Evolutionary conservation across 2,329 filamentous ascomycete genomes (phyloP).

Genomic region (Trichoderma oligosporum): DNA sequence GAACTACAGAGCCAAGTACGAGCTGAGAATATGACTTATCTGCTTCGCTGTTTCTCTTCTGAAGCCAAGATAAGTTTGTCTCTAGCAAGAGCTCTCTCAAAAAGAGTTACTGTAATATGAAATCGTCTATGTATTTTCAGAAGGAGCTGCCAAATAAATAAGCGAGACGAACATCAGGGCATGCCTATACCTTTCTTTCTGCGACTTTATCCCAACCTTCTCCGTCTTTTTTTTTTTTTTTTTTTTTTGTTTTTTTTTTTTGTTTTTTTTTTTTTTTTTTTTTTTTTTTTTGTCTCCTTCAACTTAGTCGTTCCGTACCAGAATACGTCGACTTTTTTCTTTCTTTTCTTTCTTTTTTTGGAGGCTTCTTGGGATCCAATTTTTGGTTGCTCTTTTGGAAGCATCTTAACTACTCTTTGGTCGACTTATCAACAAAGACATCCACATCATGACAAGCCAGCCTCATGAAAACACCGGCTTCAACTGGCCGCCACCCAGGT

Average conservation of each 20-base stretch:
- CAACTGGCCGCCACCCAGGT: not conserved
- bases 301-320: not conserved
- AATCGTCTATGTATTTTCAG: not conserved
- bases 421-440: conserved; percentile 20
- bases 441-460: not conserved
- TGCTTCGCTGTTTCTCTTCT: not conserved
- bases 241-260: too few species aligned
- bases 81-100: not conserved
- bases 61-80: not conserved
- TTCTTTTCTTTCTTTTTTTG: too few species aligned
- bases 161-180: not conserved
- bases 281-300: not conserved
- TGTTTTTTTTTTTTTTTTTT: not conserved
- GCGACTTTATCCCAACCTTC: not conserved
- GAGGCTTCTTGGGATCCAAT: conserved; percentile 22
- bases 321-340: not conserved
- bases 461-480: not conserved
- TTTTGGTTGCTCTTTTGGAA: conserved; percentile 29
- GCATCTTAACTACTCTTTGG: conserved; percentile 24
- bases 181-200: not conserved
- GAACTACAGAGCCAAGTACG: too few species aligned
- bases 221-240: too few species aligned
- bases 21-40: not conserved
- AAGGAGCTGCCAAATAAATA: not conserved
- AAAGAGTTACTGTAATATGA: not conserved